Percentiles rank a stretch among this genome's conserved stretches.
phyloP scores from a whole-genome alignment of 768 basidiomycete genomes.

The Asterophora parasitica region DNA sequence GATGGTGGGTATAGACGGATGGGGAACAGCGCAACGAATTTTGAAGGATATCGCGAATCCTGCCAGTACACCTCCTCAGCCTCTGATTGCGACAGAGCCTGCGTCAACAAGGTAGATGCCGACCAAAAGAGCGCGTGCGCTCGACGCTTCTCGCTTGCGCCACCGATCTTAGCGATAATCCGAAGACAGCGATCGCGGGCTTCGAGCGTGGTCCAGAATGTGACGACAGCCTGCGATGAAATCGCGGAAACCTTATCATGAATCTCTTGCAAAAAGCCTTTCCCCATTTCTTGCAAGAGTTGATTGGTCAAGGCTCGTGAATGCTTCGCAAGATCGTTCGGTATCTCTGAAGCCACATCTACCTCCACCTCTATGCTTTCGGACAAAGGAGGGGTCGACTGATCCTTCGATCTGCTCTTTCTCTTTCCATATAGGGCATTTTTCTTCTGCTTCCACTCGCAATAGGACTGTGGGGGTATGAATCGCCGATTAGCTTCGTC shows the following conservation, averaged over 20 bases:
- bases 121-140: constrained; percentile 55
- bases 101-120: constrained; percentile 10
- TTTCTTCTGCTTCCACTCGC: constrained; percentile 53
- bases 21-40: constrained; percentile 55
- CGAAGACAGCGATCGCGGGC: constrained; percentile 66
- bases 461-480: constrained; percentile 50
- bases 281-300: constrained; percentile 68
- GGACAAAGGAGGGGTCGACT: constrained; percentile 8
- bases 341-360: constrained; percentile 25
- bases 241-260: constrained; percentile 36
- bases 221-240: constrained; percentile 25
- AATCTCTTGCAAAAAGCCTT: constrained; percentile 58
- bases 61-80: constrained; percentile 55
- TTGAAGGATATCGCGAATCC: constrained; percentile 49
- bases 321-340: constrained; percentile 45
- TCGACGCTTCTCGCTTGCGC: constrained; percentile 58
- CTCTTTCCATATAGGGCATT: constrained; percentile 19
- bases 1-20: constrained; percentile 45
- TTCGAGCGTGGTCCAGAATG: constrained; percentile 81
- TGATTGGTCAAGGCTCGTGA: constrained; percentile 70
- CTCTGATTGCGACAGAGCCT: constrained; percentile 17
- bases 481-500: constrained; percentile 64
- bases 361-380: constrained; percentile 22
- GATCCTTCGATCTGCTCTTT: constrained; percentile 6
- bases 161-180: constrained; percentile 82